Conservation (phyloP, 2,329 filamentous ascomycete species). For the Alternaria ethzedia region DNA sequence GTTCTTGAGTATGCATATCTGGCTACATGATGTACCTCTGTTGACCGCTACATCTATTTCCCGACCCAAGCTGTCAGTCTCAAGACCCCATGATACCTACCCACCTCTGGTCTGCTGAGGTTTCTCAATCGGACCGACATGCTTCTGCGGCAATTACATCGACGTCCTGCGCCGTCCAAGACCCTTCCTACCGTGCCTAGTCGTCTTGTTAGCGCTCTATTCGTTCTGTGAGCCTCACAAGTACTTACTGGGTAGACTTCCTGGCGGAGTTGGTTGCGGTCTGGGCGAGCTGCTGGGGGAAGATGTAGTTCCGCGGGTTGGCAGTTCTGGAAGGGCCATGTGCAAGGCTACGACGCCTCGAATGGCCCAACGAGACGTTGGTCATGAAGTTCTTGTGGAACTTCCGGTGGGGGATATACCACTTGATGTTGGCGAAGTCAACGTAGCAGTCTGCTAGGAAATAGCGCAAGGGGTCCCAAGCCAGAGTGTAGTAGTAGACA, state of each 20-base stretch:
- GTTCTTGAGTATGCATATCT: neutral
- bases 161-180: neutral
- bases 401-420: neutral
- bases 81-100: neutral
- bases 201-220: neutral
- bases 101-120: neutral
- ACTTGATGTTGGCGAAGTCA: neutral
- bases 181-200: neutral
- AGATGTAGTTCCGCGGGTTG: neutral
- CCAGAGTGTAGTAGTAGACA: neutral
- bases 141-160: neutral
- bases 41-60: neutral
- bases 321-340: neutral
- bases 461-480: neutral
- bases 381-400: neutral
- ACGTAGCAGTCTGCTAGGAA: neutral
- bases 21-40: neutral
- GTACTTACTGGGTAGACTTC: neutral
- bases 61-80: neutral
- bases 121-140: neutral
- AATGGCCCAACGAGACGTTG: neutral
- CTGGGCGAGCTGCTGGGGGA: neutral
- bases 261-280: neutral
- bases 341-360: neutral
- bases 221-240: neutral